Conservation (phyloP, 2,329 filamentous ascomycete species). For the Phaeosphaeria sp. region DNA sequence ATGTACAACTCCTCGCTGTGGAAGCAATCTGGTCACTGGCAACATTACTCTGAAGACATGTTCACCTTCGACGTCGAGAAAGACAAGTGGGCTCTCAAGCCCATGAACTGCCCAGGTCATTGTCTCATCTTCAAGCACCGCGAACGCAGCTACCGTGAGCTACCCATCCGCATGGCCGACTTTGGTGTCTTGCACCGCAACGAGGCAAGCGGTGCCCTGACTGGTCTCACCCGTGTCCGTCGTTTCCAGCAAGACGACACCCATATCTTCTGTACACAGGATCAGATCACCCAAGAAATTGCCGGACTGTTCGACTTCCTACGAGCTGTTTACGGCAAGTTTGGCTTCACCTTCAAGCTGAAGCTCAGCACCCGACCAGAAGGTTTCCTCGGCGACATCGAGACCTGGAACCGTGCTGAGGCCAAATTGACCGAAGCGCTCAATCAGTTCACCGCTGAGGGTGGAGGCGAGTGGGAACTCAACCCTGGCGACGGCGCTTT, state of each 20-base stretch:
- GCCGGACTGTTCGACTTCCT: constrained; percentile 88
- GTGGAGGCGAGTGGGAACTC: constrained; percentile 79
- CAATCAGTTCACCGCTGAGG: constrained; percentile 69
- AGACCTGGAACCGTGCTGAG: constrained; percentile 91
- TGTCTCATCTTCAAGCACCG: constrained; percentile 86
- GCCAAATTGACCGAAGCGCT: constrained; percentile 79
- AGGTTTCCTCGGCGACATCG: constrained; percentile 84
- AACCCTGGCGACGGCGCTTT: constrained; percentile 97
- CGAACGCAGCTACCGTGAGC: constrained; percentile 84
- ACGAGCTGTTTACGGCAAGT: constrained; percentile 76
- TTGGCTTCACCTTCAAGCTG: constrained; percentile 90
- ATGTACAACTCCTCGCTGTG: constrained; percentile 94
- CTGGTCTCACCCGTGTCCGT: constrained; percentile 88
- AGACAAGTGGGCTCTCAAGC: constrained; percentile 84
- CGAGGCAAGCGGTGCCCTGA: constrained; percentile 90
- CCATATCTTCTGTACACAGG: constrained; percentile 91
- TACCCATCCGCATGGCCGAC: constrained; percentile 92
- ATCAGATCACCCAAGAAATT: constrained; percentile 79
- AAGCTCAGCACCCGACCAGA: constrained; percentile 92
- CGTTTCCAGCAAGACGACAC: constrained; percentile 96
- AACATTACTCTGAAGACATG: constrained; percentile 94
- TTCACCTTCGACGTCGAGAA: constrained; percentile 86
- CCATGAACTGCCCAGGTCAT: constrained; percentile 98
- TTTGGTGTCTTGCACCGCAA: constrained; percentile 96
- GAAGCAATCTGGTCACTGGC: constrained; percentile 96